Conservation (phyloP, 108 stramenopile genomes). For the Nannochloropsis salina region DNA sequence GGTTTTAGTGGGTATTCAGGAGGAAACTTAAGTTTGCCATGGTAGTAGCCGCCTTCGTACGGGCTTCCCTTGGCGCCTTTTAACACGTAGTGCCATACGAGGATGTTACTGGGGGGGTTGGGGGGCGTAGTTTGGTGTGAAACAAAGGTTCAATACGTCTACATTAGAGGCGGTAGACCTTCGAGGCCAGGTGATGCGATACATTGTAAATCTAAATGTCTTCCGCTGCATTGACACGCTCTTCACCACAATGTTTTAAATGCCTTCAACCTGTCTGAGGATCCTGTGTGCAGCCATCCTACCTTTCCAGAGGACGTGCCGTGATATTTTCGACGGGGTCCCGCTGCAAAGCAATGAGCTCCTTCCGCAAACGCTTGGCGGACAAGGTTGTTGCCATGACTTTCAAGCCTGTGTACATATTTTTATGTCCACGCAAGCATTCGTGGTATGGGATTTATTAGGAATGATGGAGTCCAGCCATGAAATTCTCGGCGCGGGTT, state of each 20-base stretch:
- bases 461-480: too few species aligned
- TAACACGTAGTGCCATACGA: slow-evolving; percentile 90
- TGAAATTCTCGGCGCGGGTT: too few species aligned
- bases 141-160: not conserved
- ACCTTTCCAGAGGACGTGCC: slow-evolving; percentile 21
- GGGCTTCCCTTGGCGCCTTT: slow-evolving; percentile 47
- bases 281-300: not conserved
- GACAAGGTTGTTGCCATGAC: slow-evolving; percentile 40
- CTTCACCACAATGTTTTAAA: slow-evolving; percentile 31
- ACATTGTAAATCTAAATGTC: not conserved
- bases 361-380: slow-evolving; percentile 46
- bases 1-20: slow-evolving; percentile 85
- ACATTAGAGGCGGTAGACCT: slow-evolving; percentile 3
- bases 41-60: slow-evolving; percentile 63
- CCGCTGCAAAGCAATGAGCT: slow-evolving; percentile 49
- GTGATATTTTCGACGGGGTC: slow-evolving; percentile 58
- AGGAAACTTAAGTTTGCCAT: slow-evolving; percentile 58
- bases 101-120: slow-evolving; percentile 24
- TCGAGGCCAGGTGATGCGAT: too few species aligned
- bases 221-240: slow-evolving; percentile 13
- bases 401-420: not conserved
- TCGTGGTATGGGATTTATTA: too few species aligned
- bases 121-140: slow-evolving; percentile 17
- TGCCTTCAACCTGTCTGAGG: too few species aligned
- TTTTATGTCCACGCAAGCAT: too few species aligned